Percentiles rank a stretch among this genome's conserved stretches.
Conservation (phyloP, 306 rosid species). For the Abrus precatorius region DNA sequence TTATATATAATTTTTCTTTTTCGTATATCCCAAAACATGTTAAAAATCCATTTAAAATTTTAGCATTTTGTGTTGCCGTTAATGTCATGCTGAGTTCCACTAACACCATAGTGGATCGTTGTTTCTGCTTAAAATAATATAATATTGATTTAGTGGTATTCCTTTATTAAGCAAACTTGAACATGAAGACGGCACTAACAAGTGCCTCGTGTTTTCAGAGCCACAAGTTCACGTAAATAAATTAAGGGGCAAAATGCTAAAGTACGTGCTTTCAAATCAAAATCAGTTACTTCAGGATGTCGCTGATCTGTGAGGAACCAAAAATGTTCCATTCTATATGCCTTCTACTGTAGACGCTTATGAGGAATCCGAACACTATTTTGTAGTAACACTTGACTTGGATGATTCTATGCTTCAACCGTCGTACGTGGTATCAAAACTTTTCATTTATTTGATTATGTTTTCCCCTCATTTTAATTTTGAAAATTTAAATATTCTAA, state of each 20-base stretch:
- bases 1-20: too few species aligned
- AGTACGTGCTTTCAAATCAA: not conserved
- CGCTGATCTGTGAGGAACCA: not conserved
- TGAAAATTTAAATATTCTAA: not conserved
- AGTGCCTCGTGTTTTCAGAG: slow-evolving; percentile 13
- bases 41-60: too few species aligned
- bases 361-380: not conserved
- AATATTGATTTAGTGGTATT: not conserved
- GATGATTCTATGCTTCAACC: not conserved
- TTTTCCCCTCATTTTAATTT: not conserved
- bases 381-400: not conserved
- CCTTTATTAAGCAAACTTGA: not conserved
- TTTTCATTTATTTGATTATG: not conserved
- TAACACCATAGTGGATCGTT: not conserved
- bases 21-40: too few species aligned
- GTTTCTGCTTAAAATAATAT: not conserved
- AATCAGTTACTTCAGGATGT: not conserved
- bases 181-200: slow-evolving; percentile 4
- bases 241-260: not conserved
- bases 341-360: not conserved
- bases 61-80: not conserved
- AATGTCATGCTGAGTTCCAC: not conserved
- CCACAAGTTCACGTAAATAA: slow-evolving; percentile 3
- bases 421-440: not conserved
- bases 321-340: not conserved